Conservation (phyloP, 164 flowering plant species). For the Litsea cubeba region DNA sequence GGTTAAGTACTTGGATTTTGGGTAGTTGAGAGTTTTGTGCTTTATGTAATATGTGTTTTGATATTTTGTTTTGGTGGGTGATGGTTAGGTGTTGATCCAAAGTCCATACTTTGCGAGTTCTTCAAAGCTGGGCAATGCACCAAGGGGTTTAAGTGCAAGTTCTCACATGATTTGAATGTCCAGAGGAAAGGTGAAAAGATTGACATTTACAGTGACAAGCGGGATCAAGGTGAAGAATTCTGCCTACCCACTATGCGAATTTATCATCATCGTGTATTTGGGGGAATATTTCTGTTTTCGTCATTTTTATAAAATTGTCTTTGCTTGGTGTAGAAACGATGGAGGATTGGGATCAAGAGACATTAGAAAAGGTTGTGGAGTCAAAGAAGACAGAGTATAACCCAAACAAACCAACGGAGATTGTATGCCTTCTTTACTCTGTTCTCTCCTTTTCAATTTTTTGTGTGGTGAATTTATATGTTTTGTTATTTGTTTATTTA, state of each 20-base stretch:
- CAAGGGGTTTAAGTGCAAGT: conserved; percentile 97
- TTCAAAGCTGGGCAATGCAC: conserved; percentile 91
- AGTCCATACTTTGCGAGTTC: conserved; percentile 90
- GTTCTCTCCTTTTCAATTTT: background rate
- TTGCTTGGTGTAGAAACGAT: conserved; percentile 44
- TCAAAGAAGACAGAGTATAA: conserved; percentile 78
- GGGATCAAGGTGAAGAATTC: conserved; percentile 57
- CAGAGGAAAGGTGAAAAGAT: conserved; percentile 98
- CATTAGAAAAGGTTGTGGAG: conserved; percentile 78
- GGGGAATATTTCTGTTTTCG: background rate
- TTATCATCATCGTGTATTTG: too few relatives aligned
- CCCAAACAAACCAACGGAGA: conserved; percentile 92
- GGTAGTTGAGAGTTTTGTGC: background rate
- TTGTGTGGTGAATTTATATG: too few relatives aligned
- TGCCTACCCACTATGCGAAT: too few relatives aligned
- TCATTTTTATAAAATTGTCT: background rate
- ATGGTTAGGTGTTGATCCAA: conserved; percentile 92
- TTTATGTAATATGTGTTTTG: background rate
- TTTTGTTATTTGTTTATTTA: too few relatives aligned
- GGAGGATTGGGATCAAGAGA: conserved; percentile 99
- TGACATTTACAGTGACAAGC: conserved; percentile 84
- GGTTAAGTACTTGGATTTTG: background rate
- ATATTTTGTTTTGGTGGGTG: background rate
- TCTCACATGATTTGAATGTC: conserved; percentile 91
- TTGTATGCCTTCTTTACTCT: conserved; percentile 47